A percentile compares a stretch with the other conserved stretches of the same genome.
Evolutionary conservation across 2,329 filamentous ascomycete species (phyloP).

Genomic region (Trichoderma sp.): DNA sequence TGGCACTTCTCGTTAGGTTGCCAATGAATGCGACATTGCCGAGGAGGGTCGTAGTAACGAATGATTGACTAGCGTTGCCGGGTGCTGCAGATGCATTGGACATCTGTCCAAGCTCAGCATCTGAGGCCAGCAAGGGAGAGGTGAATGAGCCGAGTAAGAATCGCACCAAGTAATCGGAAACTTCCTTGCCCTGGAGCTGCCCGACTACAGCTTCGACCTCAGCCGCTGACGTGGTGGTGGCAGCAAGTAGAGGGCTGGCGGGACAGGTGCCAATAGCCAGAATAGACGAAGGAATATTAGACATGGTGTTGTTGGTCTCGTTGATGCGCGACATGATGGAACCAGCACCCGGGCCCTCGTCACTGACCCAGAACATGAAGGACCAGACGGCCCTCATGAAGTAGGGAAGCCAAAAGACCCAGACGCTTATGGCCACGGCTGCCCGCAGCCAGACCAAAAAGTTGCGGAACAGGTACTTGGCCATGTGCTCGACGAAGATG

Average conservation of each 20-base stretch:
- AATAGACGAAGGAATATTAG: conserved; percentile 30
- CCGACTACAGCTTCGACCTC: conserved; percentile 34
- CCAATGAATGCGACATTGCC: conserved; percentile 57
- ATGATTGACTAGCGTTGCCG: not conserved
- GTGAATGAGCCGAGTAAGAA: conserved; percentile 33
- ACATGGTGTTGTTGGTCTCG: conserved; percentile 26
- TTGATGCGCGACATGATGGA: conserved; percentile 27
- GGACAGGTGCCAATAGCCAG: conserved; percentile 34
- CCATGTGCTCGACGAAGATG: conserved; percentile 77
- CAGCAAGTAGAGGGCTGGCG: conserved; percentile 35
- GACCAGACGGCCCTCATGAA: conserved; percentile 91
- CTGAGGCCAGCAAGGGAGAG: conserved; percentile 25
- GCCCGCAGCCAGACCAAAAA: conserved; percentile 76
- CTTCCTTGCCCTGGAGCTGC: conserved; percentile 31
- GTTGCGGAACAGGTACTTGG: conserved; percentile 69
- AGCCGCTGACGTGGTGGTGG: conserved; percentile 33
- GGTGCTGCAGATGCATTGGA: not conserved
- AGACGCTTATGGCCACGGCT: conserved; percentile 76
- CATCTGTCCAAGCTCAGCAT: not conserved
- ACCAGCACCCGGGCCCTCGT: conserved; percentile 60
- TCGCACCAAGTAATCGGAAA: conserved; percentile 35
- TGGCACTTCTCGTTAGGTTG: conserved; percentile 65
- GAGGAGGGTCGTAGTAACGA: conserved; percentile 44
- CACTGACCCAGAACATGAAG: conserved; percentile 90
- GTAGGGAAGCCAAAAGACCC: conserved; percentile 86